Percentiles rank a stretch among this genome's conserved stretches.
These are phyloP conservation scores for Globisporangium abappressorium DNA, from an alignment of 352 stramenopile species.

Conservation along the genomic window DNA sequence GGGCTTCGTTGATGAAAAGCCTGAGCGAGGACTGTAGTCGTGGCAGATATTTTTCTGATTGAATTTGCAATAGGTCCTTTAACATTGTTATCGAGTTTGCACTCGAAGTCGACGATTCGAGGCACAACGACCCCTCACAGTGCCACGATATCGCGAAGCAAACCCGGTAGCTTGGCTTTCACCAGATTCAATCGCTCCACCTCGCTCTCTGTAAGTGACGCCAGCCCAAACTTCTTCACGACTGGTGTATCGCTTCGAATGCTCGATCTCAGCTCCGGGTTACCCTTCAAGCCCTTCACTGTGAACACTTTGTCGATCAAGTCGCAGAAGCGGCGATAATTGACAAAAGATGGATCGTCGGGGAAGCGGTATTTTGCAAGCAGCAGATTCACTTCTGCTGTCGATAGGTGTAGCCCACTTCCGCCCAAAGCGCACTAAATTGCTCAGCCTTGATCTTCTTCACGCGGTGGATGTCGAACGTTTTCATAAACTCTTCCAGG, in stretches of 20 bases:
- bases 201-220: slow-evolving; percentile 32
- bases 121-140: too few species aligned
- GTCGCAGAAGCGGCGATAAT: slow-evolving; percentile 83
- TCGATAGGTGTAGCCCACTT: slow-evolving; percentile 60
- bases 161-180: slow-evolving; percentile 43
- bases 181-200: slow-evolving; percentile 29
- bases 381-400: slow-evolving; percentile 49
- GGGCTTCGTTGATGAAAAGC: slow-evolving; percentile 37
- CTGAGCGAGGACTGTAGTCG: slow-evolving; percentile 16
- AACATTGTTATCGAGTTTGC: too few species aligned
- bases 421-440: slow-evolving; percentile 76
- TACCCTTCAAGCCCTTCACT: slow-evolving; percentile 67
- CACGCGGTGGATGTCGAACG: slow-evolving; percentile 78
- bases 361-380: slow-evolving; percentile 65
- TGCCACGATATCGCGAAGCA: too few species aligned
- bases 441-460: slow-evolving; percentile 83
- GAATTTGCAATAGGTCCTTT: too few species aligned
- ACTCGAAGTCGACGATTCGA: too few species aligned
- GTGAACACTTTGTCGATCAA: slow-evolving; percentile 85
- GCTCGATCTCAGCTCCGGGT: slow-evolving; percentile 38
- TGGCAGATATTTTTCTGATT: not conserved
- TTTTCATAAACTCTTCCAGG: slow-evolving; percentile 88
- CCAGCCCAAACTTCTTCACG: slow-evolving; percentile 34
- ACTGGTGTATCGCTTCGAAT: slow-evolving; percentile 29
- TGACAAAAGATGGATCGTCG: slow-evolving; percentile 59